Percentiles rank a stretch among this genome's conserved stretches.
These are phyloP conservation scores for Amphirosellinia nigrospora DNA, from an alignment of 495 filamentous ascomycete species.

Conservation along the genomic window DNA sequence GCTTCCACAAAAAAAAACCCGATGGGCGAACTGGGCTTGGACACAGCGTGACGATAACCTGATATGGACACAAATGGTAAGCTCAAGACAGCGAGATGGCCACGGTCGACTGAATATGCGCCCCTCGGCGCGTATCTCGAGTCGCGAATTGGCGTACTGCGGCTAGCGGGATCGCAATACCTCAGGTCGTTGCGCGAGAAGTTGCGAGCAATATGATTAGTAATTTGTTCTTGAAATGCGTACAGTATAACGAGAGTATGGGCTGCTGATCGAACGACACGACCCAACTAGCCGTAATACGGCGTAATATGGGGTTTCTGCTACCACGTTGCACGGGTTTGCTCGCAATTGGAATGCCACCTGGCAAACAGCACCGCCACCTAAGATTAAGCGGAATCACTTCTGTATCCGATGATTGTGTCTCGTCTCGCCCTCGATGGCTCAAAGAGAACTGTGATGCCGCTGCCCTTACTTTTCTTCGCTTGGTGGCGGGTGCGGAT, in stretches of 20 bases:
- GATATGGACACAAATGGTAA: neutral
- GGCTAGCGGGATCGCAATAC: neutral
- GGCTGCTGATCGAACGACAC: neutral
- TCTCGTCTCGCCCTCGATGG: neutral
- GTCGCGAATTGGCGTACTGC: neutral
- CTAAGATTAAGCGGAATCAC: neutral
- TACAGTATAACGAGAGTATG: neutral
- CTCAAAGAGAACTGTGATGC: neutral
- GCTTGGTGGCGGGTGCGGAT: neutral
- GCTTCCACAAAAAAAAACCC: no score
- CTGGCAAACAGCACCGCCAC: neutral
- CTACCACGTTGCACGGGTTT: neutral
- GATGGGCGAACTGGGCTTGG: neutral
- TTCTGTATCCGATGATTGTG: no score
- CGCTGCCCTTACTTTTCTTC: neutral
- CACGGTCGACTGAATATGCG: neutral
- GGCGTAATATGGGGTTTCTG: neutral
- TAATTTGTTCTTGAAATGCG: neutral
- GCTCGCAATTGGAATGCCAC: neutral
- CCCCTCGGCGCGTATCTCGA: neutral
- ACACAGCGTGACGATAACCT: neutral
- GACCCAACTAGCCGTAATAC: neutral
- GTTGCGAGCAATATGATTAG: neutral
- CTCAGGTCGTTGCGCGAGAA: neutral
- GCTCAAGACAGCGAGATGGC: neutral